Evolutionary conservation across 441 rosid species (phyloP).

Genomic region (Adansonia rubrostipa): DNA sequence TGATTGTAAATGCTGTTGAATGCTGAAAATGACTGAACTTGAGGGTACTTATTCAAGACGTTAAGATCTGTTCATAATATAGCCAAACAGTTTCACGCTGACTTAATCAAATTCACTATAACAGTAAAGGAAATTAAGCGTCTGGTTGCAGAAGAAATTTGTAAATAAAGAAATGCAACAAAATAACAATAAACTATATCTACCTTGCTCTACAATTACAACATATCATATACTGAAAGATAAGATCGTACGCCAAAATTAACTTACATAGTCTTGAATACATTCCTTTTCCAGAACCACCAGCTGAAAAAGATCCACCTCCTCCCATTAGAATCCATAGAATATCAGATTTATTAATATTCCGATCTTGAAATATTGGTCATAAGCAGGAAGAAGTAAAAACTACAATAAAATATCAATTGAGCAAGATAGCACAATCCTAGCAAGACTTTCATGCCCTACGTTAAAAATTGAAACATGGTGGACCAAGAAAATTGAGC

Average conservation of each 20-base stretch:
- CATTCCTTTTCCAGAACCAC: slow-evolving; percentile 82
- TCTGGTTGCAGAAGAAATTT: neutral
- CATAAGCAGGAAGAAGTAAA: neutral
- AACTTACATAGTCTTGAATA: slow-evolving; percentile 69
- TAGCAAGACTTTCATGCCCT: neutral
- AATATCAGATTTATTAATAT: slow-evolving; percentile 19
- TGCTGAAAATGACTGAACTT: slow-evolving; percentile 61
- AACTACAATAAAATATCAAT: no score
- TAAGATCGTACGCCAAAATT: neutral
- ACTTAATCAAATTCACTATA: neutral
- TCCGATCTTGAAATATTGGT: neutral
- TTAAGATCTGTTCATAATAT: neutral
- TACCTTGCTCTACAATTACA: neutral
- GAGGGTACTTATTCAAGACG: slow-evolving; percentile 29
- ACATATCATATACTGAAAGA: neutral
- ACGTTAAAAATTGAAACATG: no score
- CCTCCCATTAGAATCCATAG: slow-evolving; percentile 70
- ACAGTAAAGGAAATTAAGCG: neutral
- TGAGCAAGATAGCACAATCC: slow-evolving; percentile 2
- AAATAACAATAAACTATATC: neutral
- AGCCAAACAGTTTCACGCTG: neutral
- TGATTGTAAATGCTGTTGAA: slow-evolving; percentile 63
- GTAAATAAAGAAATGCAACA: neutral
- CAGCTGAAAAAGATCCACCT: slow-evolving; percentile 71
- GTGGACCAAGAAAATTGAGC: neutral